Evolutionary conservation across 208 protist species (phyloP), one percentile per base, ranked within the genome.

Genomic region (Acanthamoeba healyi): DNA sequence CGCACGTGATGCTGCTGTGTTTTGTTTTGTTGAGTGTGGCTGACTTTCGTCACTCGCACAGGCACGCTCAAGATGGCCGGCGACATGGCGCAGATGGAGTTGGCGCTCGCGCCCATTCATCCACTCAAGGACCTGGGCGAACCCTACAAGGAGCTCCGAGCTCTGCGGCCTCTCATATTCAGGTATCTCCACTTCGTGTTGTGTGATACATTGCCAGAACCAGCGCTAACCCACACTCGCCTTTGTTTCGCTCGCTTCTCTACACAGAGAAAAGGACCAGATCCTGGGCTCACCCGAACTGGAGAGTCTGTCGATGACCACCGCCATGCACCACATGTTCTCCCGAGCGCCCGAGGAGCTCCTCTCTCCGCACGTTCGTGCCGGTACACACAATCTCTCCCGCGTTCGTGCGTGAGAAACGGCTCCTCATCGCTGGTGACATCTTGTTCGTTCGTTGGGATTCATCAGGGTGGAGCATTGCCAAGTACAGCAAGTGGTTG

Each of bases 401-500:
- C 70, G 15, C n/a, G 26, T 40, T 79, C 70, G 26, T 24, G 15
- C n/a, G 36, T 40, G 12, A 22, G 15, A 79, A 65, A 24, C n/a
- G n/a, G n/a, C n/a, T n/a, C n/a, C n/a, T n/a, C n/a, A n/a, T n/a
- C n/a, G n/a, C n/a, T n/a, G 24, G 58, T 19, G 22, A 38, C 67
- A 4, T 44, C 38, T 44, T 79, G 67, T 46, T 38, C 67, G 19
- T 79, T 46, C 22, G 0, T 19, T 79, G 9, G 19, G 32, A 14
- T 42, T 46, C 9, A n/a, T 29, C 9, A 56, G 81, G 81, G 15
- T 92, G 86, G 86, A 92, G 56, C 40, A 77, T 92, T 22, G 86
- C 86, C 86, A 92, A 92, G 86, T 92, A 92, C 63, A 92, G 86
- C 86, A 92, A 92, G 61, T 92, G 86, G 86, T 29, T 92, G 38